Evolutionary conservation across 106 monocot genomes (phyloP), one percentile per base, ranked within the genome.

Genomic region (Allium sativum): DNA sequence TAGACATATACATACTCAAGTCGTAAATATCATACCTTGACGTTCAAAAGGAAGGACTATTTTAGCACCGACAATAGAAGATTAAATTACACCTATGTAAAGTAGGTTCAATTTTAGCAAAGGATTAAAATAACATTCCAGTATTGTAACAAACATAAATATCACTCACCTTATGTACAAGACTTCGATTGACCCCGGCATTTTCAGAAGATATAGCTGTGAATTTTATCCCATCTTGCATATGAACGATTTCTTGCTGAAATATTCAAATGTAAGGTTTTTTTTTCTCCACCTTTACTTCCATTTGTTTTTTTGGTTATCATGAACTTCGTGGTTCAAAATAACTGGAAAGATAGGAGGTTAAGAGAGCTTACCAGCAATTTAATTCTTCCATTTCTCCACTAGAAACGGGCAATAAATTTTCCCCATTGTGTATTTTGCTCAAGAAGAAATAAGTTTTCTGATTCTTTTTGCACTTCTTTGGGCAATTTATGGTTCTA

Each of bases 1-100:
- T 12, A 12, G 9, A 12, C 47, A 47, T 47, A 12, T 47, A 12
- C 47, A 47, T 12, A 47, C 47, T 8, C 47, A 47, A 8, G 47
- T 47, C 47, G 44, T 21, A 40, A 47, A 67, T 14, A 31, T 21
- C 20, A 44, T 48, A 87, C 96, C 96, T 85, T 98, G 96, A 65
- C 91, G 96, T 78, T 91, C 96, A 72, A 88, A 98, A 70, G 96
- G 96, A 65, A 98, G 90, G 19, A 96, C 69, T 61, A 98, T 87
- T 56, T 82, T 91, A 69, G 77, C 79, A 91, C 96, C 65, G 96
- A 98, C 41, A 96, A 68, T 42, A 76, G 72, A 43, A 96, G 84
- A 78, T 96, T 96, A 68, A 96, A 96, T 61, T 90, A 90, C 40
- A 96, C 71, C 96, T 96, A 82, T 65, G 7, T 71, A 45, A 47